Evolutionary conservation across 2,329 filamentous ascomycete species (phyloP).

Genomic region (Escovopsis sp.): DNA sequence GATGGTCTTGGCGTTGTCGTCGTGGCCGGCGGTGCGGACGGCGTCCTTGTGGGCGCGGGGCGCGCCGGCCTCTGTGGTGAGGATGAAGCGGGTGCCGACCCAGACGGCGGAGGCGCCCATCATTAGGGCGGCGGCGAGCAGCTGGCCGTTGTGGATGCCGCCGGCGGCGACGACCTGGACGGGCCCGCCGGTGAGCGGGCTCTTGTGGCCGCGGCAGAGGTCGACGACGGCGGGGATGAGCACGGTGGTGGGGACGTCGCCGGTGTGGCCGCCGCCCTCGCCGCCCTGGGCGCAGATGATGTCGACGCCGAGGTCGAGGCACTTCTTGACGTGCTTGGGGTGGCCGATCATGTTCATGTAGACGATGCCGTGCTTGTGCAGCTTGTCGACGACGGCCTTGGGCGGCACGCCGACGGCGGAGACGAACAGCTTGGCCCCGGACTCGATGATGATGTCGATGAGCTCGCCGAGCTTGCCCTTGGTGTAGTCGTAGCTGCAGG

Average conservation of each 20-base stretch:
- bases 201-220: slow-evolving; percentile 65
- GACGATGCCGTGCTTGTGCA: slow-evolving; percentile 75
- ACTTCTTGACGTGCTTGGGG: slow-evolving; percentile 97
- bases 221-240: slow-evolving; percentile 88
- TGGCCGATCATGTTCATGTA: slow-evolving; percentile 99
- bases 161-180: slow-evolving; percentile 90
- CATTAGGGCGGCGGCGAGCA: slow-evolving; percentile 79
- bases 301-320: slow-evolving; percentile 79
- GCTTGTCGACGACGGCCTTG: slow-evolving; percentile 71
- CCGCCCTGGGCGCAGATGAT: slow-evolving; percentile 98
- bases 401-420: slow-evolving; percentile 92
- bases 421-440: slow-evolving; percentile 83
- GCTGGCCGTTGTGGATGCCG: slow-evolving; percentile 85
- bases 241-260: slow-evolving; percentile 80
- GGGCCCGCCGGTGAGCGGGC: slow-evolving; percentile 70
- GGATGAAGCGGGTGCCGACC: slow-evolving; percentile 93
- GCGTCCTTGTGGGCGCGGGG: slow-evolving; percentile 91
- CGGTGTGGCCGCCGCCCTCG: slow-evolving; percentile 93
- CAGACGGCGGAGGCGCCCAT: slow-evolving; percentile 86
- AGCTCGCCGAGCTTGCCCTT: slow-evolving; percentile 95
- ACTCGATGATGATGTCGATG: slow-evolving; percentile 83
- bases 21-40: slow-evolving; percentile 77
- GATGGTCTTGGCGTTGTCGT: slow-evolving; percentile 92
- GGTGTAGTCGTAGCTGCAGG: slow-evolving; percentile 87
- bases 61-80: slow-evolving; percentile 86